These are phyloP conservation scores for Anisodus acutangulus DNA, from an alignment of 257 asterid genomes.

Conservation along the genomic window DNA sequence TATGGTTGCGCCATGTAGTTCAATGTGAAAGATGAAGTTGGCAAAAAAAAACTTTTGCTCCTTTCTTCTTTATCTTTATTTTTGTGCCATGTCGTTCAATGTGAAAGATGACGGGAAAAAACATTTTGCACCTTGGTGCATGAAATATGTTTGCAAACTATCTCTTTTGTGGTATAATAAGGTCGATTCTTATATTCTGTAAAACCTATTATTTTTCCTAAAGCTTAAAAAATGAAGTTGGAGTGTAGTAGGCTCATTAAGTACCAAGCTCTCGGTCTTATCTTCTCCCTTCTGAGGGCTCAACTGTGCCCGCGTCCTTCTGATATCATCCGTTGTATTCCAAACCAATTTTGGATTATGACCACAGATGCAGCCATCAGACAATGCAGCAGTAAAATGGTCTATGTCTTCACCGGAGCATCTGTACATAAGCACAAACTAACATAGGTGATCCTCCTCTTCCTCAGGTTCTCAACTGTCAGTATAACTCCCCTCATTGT, in stretches of 20 bases:
- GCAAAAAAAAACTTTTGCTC: background rate
- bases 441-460: background rate
- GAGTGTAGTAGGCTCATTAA: background rate
- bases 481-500: background rate
- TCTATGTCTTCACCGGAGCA: background rate
- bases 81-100: background rate
- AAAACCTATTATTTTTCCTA: background rate
- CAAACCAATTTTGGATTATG: background rate
- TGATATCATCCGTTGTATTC: background rate
- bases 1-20: background rate
- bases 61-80: background rate
- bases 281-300: background rate
- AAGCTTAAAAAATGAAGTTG: background rate
- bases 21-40: slow-evolving; percentile 23
- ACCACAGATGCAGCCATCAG: background rate
- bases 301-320: background rate
- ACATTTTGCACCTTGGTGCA: background rate
- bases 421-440: background rate
- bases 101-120: background rate
- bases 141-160: background rate
- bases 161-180: background rate
- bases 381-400: background rate
- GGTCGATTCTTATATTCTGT: background rate
- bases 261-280: background rate
- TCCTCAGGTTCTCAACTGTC: background rate